Percentiles rank a stretch among this genome's conserved stretches.
Conservation (phyloP, 371 early-diverging fungal genomes). For the Haplosporangium sp. region DNA sequence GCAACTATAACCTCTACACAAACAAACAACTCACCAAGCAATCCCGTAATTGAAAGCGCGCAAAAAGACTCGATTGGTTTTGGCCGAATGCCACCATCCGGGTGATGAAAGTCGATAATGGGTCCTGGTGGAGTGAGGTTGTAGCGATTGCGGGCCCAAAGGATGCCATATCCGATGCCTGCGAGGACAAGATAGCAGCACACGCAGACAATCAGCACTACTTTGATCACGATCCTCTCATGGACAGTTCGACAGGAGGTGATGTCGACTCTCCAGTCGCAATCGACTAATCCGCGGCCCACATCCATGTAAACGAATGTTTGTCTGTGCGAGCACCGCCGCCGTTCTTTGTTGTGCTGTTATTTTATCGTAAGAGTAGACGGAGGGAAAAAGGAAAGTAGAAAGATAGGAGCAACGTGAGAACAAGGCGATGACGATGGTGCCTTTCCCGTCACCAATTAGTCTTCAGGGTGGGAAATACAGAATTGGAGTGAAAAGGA, state of each 20-base stretch:
- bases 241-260: constrained; percentile 31
- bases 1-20: not conserved
- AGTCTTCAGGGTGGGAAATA: no score
- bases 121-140: constrained; percentile 48
- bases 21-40: constrained; percentile 37
- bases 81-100: constrained; percentile 54
- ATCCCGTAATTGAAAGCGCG: constrained; percentile 44
- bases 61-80: constrained; percentile 55
- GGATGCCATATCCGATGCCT: constrained; percentile 41
- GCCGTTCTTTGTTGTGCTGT: no score
- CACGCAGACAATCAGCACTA: constrained; percentile 39
- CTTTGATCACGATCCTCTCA: constrained; percentile 20
- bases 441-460: no score
- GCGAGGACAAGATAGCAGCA: constrained; percentile 44
- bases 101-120: constrained; percentile 51
- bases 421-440: not conserved
- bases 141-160: constrained; percentile 46
- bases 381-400: not conserved
- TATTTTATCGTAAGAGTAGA: not conserved
- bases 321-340: not conserved
- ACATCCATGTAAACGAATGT: constrained; percentile 49
- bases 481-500: not conserved
- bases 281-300: constrained; percentile 42
- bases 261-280: constrained; percentile 55
- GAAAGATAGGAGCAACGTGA: not conserved